Conservation (phyloP, 495 filamentous ascomycete species). For the Aspergillus olivimuriae region DNA sequence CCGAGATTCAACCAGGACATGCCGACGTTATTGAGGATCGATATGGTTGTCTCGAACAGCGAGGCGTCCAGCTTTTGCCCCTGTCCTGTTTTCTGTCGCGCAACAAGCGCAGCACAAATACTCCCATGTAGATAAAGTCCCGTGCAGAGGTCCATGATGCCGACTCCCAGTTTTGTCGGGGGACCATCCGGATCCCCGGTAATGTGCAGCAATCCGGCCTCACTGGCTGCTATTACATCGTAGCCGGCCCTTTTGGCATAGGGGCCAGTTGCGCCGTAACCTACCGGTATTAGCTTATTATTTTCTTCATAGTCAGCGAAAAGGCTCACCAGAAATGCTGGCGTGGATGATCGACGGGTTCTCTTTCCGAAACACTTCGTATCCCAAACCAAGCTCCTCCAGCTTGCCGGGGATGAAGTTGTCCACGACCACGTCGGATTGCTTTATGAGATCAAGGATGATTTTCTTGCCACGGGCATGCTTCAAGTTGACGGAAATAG, state of each 20-base stretch:
- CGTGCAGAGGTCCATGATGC: conserved; percentile 82
- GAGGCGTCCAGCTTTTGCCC: conserved; percentile 84
- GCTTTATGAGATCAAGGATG: conserved; percentile 62
- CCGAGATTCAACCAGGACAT: conserved; percentile 76
- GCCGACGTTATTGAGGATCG: conserved; percentile 77
- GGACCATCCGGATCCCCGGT: conserved; percentile 75
- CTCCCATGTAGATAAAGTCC: conserved; percentile 80
- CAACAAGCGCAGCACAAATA: conserved; percentile 74
- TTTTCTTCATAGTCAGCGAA: no score
- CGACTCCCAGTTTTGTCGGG: conserved; percentile 84
- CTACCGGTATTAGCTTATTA: no score
- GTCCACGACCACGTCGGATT: conserved; percentile 81
- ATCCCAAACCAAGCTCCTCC: conserved; percentile 75
- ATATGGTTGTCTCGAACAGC: conserved; percentile 79
- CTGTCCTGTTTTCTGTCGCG: conserved; percentile 51
- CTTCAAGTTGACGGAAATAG: conserved; percentile 74
- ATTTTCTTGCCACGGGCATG: conserved; percentile 64
- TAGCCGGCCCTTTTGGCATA: conserved; percentile 77
- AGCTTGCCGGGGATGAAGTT: conserved; percentile 83
- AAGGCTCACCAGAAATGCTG: conserved; percentile 21
- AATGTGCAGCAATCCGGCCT: conserved; percentile 89
- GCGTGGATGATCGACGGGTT: conserved; percentile 51
- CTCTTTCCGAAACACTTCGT: conserved; percentile 55
- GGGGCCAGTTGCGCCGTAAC: conserved; percentile 79
- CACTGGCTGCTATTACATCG: conserved; percentile 91